phyloP scores from a whole-genome alignment of 257 asterid genomes.

The Solanum chilense region DNA sequence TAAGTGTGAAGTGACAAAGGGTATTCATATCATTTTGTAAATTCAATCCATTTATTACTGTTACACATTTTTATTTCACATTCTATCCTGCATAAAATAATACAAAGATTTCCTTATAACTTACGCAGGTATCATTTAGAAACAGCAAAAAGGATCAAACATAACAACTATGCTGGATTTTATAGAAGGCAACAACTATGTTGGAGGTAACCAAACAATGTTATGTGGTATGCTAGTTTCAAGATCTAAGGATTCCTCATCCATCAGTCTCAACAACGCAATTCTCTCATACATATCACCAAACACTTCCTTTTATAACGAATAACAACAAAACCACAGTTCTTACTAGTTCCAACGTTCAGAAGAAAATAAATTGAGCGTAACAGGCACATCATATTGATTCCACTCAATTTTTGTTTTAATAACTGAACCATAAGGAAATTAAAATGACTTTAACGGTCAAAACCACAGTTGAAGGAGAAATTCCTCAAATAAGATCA shows the following conservation, averaged over 20 bases:
- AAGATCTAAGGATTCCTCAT: not conserved
- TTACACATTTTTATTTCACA: not conserved
- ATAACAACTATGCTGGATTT: not conserved
- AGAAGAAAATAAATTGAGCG: not conserved
- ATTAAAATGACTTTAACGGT: not conserved
- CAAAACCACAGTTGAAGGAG: not conserved
- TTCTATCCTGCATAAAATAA: not conserved
- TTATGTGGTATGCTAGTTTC: not conserved
- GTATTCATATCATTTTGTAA: not conserved
- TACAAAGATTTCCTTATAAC: not conserved
- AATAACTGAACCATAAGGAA: not conserved
- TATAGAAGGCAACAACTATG: not conserved
- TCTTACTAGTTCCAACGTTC: not conserved
- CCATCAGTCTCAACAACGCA: not conserved
- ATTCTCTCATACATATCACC: not conserved
- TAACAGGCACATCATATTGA: not conserved
- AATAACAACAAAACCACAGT: not conserved
- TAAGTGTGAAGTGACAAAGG: not conserved
- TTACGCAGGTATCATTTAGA: not conserved
- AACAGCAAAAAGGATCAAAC: not conserved
- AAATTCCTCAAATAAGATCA: not conserved
- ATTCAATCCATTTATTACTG: not conserved
- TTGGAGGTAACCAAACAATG: not conserved
- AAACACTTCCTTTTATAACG: not conserved
- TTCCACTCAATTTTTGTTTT: not conserved